Conservation (phyloP, 2,329 filamentous ascomycete species). For the Scortechinia acanthostroma region DNA sequence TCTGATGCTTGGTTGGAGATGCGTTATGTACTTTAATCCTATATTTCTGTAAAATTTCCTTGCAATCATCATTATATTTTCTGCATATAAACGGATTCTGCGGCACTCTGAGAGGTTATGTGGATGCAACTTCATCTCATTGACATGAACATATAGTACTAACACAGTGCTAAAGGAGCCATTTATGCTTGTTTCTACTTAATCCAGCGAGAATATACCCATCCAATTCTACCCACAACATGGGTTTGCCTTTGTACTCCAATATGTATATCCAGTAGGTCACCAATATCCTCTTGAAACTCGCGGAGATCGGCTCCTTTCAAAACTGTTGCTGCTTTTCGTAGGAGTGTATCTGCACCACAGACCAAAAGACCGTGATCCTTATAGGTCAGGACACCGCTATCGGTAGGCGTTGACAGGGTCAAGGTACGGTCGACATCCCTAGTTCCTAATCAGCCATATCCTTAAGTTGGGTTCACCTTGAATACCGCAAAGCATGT, state of each 20-base stretch:
- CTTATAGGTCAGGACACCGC: background rate
- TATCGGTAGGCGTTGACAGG: background rate
- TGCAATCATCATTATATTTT: too few relatives aligned
- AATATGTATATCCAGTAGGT: background rate
- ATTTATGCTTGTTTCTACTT: too few relatives aligned
- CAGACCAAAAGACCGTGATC: background rate
- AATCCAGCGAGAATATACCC: background rate
- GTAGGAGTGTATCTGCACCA: background rate
- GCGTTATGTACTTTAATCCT: too few relatives aligned
- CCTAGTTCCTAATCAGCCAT: background rate
- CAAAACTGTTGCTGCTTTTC: background rate
- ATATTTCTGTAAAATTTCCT: too few relatives aligned
- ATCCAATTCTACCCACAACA: background rate
- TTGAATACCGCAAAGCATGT: conserved; percentile 55
- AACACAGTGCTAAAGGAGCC: too few relatives aligned
- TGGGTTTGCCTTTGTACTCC: background rate
- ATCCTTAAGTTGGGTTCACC: background rate
- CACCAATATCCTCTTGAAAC: background rate
- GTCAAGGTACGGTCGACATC: background rate
- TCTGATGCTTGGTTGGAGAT: too few relatives aligned
- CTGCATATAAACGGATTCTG: too few relatives aligned
- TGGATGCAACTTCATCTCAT: too few relatives aligned
- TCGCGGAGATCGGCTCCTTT: background rate
- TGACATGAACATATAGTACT: too few relatives aligned
- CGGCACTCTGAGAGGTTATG: too few relatives aligned